Base-by-base conservation (phyloP, 2,329 filamentous ascomycete species). In the Trichoderma guizhouense region DNA sequence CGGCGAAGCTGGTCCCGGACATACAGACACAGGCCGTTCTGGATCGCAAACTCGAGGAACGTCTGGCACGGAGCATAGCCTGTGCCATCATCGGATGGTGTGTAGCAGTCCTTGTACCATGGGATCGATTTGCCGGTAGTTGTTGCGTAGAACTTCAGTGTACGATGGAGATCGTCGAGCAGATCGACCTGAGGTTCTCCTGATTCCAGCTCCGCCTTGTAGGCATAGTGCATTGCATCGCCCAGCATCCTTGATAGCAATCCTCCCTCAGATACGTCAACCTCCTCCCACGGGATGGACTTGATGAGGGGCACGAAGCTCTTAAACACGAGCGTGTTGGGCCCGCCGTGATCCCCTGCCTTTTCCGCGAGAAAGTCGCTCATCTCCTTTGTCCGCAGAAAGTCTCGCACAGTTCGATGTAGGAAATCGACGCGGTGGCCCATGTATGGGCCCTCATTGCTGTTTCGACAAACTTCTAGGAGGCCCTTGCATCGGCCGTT, bases 331-430 rank as follows among this genome's bases (percentile, higher is more conserved):
- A 57, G 26, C 53, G 24, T 57, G 26, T 30, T 57, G 18, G 26
- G 24, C 2, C 53, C 53, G 7, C 53, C 53, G 18, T 30, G 26
- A 11, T 18, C 8, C 26, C 53, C 26, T 15, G 53, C 24, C 4
- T 57, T 57, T 15, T 57, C 53, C 7, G 53, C 53, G 26, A 60
- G 28, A 21, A 32, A 61, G 11, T 61, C 58, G n/a, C 32, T 24
- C 61, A 51, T 47, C 26, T 64, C 61, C 61, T 64, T 51, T 24
- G 39, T 51, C 8, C 15, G 24, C 3, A 71, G 26, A 28, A 71
- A 74, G 51, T 74, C 73, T n/a, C 47, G 36, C 15, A 74, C 73
- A 2, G 72, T 74, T 3, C 72, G 65, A 39, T 74, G 73, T 1
- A 74, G 62, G 39, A 74, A 74, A 18, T 73, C 70, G 18, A 74